Evolutionary conservation across 208 protist genomes (phyloP), one percentile per base, ranked within the genome.

Genomic region (Trypanosoma scelopori): DNA sequence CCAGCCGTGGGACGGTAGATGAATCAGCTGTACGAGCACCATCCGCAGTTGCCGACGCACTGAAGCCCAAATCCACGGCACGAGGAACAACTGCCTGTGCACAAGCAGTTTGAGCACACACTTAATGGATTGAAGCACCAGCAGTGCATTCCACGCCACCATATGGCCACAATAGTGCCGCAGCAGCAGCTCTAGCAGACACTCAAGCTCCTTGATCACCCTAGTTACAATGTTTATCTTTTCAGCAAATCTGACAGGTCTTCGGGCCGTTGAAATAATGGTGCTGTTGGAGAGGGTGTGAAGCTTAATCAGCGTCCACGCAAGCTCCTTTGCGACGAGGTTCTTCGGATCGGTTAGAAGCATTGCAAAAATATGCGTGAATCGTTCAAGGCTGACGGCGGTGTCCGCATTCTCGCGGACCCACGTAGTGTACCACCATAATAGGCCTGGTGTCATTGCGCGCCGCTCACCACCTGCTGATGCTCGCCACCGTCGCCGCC

Each of bases 341-440:
- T 91, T 84, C 1, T 46, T 48, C 3, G 82, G 86, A 61, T 92
- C 75, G n/a, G 67, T 78, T 18, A 84, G 49, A 15, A 95, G 52
- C 49, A 93, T 69, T 11, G 81, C 72, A 20, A 87, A 62, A 55
- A 82, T 84, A 42, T 81, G 80, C 16, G 78, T 79, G 16, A 95
- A 64, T 39, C 84, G 82, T 64, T 93, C 85, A 15, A 95, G 71
- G 48, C 71, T 78, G 1, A 45, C 37, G 1, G 82, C 82, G 51
- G 81, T 85, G n/a, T 92, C 84, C 11, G 55, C 63, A 61, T 93
- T 88, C 9, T 67, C 49, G n/a, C 86, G 82, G 5, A 93, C 86
- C 90, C 90, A 95, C 22, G 66, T 57, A 4, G 75, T 67, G 65
- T 95, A 95, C 55, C 63, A 9, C 83, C 60, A 11, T 74, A 87